Conservation (phyloP, 2,329 filamentous ascomycete genomes). For the Alternaria angustiovoidea region DNA sequence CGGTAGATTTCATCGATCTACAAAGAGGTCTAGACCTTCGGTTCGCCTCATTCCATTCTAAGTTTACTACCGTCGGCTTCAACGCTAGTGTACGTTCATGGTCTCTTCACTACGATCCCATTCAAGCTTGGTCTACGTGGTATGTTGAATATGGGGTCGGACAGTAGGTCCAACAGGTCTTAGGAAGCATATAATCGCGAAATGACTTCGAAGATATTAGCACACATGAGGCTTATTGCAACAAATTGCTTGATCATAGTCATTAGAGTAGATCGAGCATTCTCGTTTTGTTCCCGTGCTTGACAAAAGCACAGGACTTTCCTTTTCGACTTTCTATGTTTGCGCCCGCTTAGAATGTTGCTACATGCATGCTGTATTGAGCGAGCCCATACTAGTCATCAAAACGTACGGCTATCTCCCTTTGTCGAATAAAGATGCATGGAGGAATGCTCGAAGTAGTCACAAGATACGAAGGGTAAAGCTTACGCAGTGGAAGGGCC, state of each 20-base stretch:
- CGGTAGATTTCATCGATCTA: background rate
- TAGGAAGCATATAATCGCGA: background rate
- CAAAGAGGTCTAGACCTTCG: background rate
- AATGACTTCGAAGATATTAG: background rate
- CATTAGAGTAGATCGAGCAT: rapidly evolving
- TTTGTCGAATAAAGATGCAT: background rate
- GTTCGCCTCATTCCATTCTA: background rate
- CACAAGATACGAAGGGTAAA: background rate
- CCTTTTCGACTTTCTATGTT: too few species aligned
- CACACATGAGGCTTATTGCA: background rate
- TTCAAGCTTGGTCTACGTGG: background rate
- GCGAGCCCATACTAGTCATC: background rate
- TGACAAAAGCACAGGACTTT: too few species aligned
- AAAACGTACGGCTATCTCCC: background rate
- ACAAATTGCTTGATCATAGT: too few species aligned
- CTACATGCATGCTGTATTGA: background rate
- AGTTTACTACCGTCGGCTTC: background rate
- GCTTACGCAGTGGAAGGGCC: background rate
- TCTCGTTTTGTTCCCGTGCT: too few species aligned
- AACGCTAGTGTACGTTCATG: background rate
- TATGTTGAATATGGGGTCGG: rapidly evolving
- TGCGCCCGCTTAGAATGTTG: too few species aligned
- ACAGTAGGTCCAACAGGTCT: background rate
- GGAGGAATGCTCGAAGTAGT: background rate
- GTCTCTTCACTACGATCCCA: background rate